phyloP scores from a whole-genome alignment of 148 eudicot species.

The Chenopodium album region DNA sequence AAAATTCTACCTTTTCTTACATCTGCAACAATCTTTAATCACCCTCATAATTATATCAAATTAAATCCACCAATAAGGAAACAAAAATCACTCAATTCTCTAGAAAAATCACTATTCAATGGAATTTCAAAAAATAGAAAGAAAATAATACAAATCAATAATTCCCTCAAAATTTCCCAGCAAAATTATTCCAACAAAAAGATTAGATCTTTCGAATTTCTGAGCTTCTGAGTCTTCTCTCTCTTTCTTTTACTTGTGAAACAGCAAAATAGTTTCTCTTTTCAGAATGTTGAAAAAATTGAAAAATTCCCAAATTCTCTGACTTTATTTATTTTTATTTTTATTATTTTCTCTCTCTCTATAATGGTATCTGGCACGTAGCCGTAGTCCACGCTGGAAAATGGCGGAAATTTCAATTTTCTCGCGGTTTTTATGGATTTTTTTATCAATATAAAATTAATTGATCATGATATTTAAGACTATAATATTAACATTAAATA shows the following conservation, averaged over 20 bases:
- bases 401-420: slow-evolving; percentile 33
- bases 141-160: background rate
- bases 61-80: background rate
- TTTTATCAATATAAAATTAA: background rate
- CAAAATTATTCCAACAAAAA: slow-evolving; percentile 7
- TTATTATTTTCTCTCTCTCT: slow-evolving; percentile 18
- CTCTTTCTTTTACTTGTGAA: slow-evolving; percentile 9
- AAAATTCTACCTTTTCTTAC: slow-evolving; percentile 20
- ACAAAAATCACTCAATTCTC: background rate
- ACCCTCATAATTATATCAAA: background rate
- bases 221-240: background rate
- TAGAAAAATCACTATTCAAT: slow-evolving; percentile 9
- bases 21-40: slow-evolving; percentile 24
- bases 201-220: background rate
- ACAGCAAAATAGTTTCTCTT: background rate
- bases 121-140: background rate
- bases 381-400: slow-evolving; percentile 31
- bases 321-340: slow-evolving; percentile 7
- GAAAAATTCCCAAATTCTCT: background rate
- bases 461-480: background rate
- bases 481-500: too few relatives aligned
- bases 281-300: slow-evolving; percentile 10
- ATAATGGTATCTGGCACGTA: slow-evolving; percentile 20
- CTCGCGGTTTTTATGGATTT: slow-evolving; percentile 17
- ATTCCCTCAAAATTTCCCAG: background rate